Percentiles rank a stretch among this genome's conserved stretches.
Conservation (phyloP, 1,284 basidiomycete genomes). For the Rhodotorula sp. region DNA sequence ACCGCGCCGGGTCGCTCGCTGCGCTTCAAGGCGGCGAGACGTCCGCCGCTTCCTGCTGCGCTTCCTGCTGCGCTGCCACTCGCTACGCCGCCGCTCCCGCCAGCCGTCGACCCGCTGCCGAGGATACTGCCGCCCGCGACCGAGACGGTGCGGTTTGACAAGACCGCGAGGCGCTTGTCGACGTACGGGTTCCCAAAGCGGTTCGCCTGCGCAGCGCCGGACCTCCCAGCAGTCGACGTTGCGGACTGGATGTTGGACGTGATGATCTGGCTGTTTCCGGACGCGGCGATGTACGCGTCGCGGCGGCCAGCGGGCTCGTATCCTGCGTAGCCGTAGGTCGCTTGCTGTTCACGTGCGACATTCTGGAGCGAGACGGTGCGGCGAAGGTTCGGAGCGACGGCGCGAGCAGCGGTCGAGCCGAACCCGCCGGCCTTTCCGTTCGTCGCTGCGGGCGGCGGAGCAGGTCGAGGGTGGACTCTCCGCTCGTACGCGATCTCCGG, state of each 20-base stretch:
- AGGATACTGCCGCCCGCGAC: slow-evolving; percentile 34
- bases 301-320: not conserved
- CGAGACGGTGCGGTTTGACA: slow-evolving; percentile 41
- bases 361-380: slow-evolving; percentile 32
- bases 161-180: slow-evolving; percentile 43
- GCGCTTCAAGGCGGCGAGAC: slow-evolving; percentile 5
- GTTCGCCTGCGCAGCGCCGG: slow-evolving; percentile 34
- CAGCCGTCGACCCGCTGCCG: slow-evolving; percentile 1
- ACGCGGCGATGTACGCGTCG: slow-evolving; percentile 69
- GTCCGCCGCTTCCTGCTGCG: not conserved
- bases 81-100: not conserved
- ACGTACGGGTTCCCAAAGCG: slow-evolving; percentile 26
- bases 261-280: slow-evolving; percentile 89
- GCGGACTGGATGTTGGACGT: slow-evolving; percentile 85
- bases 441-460: not conserved
- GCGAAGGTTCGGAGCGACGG: slow-evolving; percentile 27
- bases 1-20: slow-evolving; percentile 12
- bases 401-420: slow-evolving; percentile 7
- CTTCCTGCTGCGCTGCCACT: not conserved
- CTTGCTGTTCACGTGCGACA: slow-evolving; percentile 1
- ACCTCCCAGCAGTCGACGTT: slow-evolving; percentile 58
- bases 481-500: slow-evolving; percentile 29
- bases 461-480: not conserved
- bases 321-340: not conserved
- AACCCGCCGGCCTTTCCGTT: not conserved